Conservation (phyloP, 2,329 filamentous ascomycete genomes). For the Colletotrichum phormii region DNA sequence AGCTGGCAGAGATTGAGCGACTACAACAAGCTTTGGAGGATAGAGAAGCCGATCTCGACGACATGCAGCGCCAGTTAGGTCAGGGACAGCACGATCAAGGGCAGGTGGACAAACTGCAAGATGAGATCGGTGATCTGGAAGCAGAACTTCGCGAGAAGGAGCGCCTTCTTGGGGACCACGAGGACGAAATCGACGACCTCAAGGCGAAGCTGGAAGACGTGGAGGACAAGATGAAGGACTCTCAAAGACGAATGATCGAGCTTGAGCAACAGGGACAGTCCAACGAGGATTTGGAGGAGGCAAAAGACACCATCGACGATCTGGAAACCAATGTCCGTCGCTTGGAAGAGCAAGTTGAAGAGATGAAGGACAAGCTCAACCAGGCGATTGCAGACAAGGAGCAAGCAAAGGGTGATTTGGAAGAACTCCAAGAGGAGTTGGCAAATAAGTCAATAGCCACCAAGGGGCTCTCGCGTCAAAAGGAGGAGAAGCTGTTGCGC, state of each 20-base stretch:
- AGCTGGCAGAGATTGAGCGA: slow-evolving; percentile 70
- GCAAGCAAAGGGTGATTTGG: slow-evolving; percentile 68
- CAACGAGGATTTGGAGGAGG: slow-evolving; percentile 65
- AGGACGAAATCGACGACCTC: slow-evolving; percentile 79
- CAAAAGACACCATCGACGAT: slow-evolving; percentile 68
- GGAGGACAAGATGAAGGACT: slow-evolving; percentile 69
- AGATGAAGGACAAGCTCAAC: slow-evolving; percentile 65
- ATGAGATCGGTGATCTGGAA: slow-evolving; percentile 82
- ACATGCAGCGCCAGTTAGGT: slow-evolving; percentile 70
- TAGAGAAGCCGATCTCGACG: slow-evolving; percentile 70
- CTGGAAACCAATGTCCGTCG: slow-evolving; percentile 65
- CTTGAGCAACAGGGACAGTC: slow-evolving; percentile 68
- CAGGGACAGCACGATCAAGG: slow-evolving; percentile 66
- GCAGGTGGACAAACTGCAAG: slow-evolving; percentile 74
- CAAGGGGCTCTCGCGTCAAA: slow-evolving; percentile 79
- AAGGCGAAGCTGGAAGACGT: slow-evolving; percentile 64
- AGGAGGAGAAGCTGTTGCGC: slow-evolving; percentile 76
- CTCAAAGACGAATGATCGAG: slow-evolving; percentile 61
- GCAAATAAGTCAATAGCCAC: slow-evolving; percentile 82
- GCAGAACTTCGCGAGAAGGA: slow-evolving; percentile 82
- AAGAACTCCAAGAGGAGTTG: slow-evolving; percentile 80
- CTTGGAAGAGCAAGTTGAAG: slow-evolving; percentile 66
- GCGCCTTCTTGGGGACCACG: slow-evolving; percentile 76
- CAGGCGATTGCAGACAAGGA: slow-evolving; percentile 66
- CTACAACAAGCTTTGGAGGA: slow-evolving; percentile 68